These are phyloP conservation scores for Leccinum arenicola DNA, from an alignment of 768 basidiomycete genomes.

Conservation along the genomic window DNA sequence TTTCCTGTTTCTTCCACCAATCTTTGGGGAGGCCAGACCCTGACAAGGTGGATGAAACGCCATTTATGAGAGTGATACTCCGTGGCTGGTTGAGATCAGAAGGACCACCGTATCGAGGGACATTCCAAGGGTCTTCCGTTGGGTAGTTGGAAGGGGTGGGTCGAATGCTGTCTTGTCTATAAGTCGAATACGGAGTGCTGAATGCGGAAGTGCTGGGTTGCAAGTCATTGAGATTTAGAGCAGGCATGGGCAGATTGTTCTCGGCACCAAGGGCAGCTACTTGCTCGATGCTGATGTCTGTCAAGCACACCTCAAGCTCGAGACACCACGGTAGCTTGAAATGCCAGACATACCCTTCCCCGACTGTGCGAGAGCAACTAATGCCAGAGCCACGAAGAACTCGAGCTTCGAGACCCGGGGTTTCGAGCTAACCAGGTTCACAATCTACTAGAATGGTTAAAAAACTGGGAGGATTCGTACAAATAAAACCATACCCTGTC, in stretches of 20 bases:
- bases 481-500: conserved; percentile 56
- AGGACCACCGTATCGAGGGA: conserved; percentile 30
- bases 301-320: background rate
- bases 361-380: conserved; percentile 83
- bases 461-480: background rate
- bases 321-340: background rate
- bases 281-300: conserved; percentile 81
- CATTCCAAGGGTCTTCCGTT: conserved; percentile 70
- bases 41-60: conserved; percentile 54
- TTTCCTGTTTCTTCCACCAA: conserved; percentile 88
- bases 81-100: conserved; percentile 25
- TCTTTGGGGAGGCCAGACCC: conserved; percentile 72
- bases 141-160: conserved; percentile 49
- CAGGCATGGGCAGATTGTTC: conserved; percentile 74
- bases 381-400: conserved; percentile 86
- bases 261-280: conserved; percentile 74
- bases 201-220: conserved; percentile 54
- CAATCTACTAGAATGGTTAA: conserved; percentile 55
- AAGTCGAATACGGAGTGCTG: conserved; percentile 34
- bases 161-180: conserved; percentile 46
- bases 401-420: conserved; percentile 83
- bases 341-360: conserved; percentile 56
- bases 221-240: conserved; percentile 59
- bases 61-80: conserved; percentile 36
- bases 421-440: conserved; percentile 81